Percentiles rank a stretch among this genome's conserved stretches.
phyloP scores from a whole-genome alignment of 148 eudicot genomes.

The Chenopodium album region DNA sequence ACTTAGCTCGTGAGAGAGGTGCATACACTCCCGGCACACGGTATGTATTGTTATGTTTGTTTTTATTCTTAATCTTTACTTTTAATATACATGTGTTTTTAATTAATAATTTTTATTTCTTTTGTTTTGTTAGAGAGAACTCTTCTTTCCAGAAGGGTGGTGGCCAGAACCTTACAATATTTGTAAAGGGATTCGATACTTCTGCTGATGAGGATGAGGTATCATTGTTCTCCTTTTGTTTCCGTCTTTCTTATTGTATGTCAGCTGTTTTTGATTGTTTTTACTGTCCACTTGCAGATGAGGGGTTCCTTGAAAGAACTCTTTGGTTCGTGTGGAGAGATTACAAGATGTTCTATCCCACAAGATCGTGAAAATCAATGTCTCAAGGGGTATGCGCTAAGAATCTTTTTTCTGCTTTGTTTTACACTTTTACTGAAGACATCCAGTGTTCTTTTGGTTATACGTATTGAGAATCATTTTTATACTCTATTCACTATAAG shows the following conservation, averaged over 20 bases:
- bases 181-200: constrained; percentile 68
- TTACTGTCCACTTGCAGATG: constrained; percentile 14
- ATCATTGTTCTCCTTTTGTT: not conserved
- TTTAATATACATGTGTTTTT: no score
- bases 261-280: not conserved
- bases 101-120: no score
- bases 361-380: constrained; percentile 45
- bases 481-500: no score
- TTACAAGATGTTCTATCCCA: constrained; percentile 62
- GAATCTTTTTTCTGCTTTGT: not conserved
- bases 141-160: constrained; percentile 56
- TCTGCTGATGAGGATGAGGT: constrained; percentile 60
- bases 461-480: no score
- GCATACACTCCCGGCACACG: constrained; percentile 58
- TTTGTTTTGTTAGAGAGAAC: constrained; percentile 31
- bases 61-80: not conserved
- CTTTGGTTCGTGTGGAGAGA: constrained; percentile 78
- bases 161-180: constrained; percentile 43
- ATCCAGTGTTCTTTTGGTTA: no score
- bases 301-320: constrained; percentile 53
- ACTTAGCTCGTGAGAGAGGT: constrained; percentile 66
- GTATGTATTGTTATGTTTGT: constrained; percentile 37
- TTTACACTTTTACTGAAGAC: not conserved
- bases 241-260: no score
- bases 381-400: constrained; percentile 57